Base-by-base conservation (phyloP, 306 rosid species). In the Citrullus amarus region DNA sequence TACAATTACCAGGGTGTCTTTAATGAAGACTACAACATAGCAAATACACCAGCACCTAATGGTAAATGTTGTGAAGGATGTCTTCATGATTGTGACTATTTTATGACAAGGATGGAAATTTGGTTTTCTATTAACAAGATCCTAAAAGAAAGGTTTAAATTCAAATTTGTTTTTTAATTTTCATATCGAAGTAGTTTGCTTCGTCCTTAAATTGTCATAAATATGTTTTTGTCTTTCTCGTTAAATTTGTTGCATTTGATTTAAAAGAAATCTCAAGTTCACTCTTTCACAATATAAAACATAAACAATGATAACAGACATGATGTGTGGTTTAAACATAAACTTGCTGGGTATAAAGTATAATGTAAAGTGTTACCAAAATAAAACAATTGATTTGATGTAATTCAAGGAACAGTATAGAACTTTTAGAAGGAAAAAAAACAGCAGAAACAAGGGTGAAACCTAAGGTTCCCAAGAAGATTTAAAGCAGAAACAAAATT, bases 31-130 rank as follows among this genome's bases (percentile, higher is more conserved):
- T 96, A 96, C 91, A 96, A 93, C 80, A 50, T 91, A 81, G 92
- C 99, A 54, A 91, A 88, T 83, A 96, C 99, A 72, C 99, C 98
- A 74, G 97, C 97, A 84, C 96, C 99, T 58, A 83, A 84, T 67
- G 97, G 99, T 91, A 89, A 82, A 70, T 72, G 41, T 63, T 79
- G 58, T 77, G 76, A 41, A 44, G 61, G 57, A 76, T 82, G 18
- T 67, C 34, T 59, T 79, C 30, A 61, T 75, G 63, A 68, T 78
- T 68, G 28, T 85, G 77, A 43, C 78, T 82, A 17, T n/a, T 66
- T 9, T 74, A 74, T 74, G 50, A 13, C n/a, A 74, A 34, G 63
- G 50, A 74, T 54, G 15, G 5, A 73, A 15, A 15, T 15, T 16
- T 36, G 13, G 6, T 15, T 50, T 50, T 50, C 15, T 44, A 13